These are phyloP conservation scores for Porpolomopsis calyptriformis DNA, from an alignment of 768 basidiomycete species.

Conservation along the genomic window DNA sequence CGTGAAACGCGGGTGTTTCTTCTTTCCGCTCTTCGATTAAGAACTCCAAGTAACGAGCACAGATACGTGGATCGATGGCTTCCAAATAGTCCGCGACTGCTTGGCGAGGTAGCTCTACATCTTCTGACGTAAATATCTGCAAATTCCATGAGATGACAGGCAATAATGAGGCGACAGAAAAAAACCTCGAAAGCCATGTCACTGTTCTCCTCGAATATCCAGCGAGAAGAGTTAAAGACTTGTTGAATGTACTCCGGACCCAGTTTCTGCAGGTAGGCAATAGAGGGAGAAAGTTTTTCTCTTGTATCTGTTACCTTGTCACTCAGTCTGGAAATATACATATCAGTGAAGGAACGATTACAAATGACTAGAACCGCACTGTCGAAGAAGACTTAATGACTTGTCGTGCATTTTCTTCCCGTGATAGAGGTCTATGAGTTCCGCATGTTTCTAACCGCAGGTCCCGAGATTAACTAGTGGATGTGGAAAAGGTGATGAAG, in stretches of 20 bases:
- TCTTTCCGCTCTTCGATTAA: slow-evolving; percentile 70
- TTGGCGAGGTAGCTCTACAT: slow-evolving; percentile 76
- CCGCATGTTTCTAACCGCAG: slow-evolving; percentile 67
- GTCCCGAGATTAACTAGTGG: slow-evolving; percentile 3
- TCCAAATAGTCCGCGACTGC: slow-evolving; percentile 74
- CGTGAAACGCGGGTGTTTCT: slow-evolving; percentile 59
- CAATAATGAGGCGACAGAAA: not conserved
- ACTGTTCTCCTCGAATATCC: slow-evolving; percentile 72
- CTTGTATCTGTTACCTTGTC: slow-evolving; percentile 64
- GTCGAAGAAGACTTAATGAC: slow-evolving; percentile 71
- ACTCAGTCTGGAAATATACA: slow-evolving; percentile 53
- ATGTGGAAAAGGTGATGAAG: slow-evolving; percentile 3
- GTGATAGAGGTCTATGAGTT: slow-evolving; percentile 84
- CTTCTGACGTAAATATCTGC: slow-evolving; percentile 93
- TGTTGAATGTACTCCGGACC: slow-evolving; percentile 73
- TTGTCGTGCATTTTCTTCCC: slow-evolving; percentile 94
- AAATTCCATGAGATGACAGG: not conserved
- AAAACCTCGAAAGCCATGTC: slow-evolving; percentile 68
- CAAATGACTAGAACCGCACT: slow-evolving; percentile 41
- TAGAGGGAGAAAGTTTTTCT: slow-evolving; percentile 75
- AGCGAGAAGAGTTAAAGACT: slow-evolving; percentile 71
- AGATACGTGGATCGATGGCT: slow-evolving; percentile 53
- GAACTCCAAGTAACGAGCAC: slow-evolving; percentile 75
- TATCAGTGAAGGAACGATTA: not conserved
- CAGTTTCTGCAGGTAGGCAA: slow-evolving; percentile 84